Evolutionary conservation across 345 rosid genomes (phyloP).

Genomic region (Eucalyptus polyanthemos): DNA sequence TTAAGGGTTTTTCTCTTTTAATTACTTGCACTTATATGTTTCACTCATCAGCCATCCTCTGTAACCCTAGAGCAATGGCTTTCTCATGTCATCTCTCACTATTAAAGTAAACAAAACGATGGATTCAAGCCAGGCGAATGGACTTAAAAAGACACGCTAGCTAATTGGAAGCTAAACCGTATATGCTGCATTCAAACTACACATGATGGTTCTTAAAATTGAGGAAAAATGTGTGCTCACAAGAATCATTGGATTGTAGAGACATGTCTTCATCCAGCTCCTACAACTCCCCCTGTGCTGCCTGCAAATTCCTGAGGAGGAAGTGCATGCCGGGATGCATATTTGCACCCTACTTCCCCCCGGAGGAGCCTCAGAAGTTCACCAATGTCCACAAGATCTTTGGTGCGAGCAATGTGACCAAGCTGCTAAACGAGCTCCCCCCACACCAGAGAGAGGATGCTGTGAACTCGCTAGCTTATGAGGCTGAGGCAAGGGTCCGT

Average conservation of each 20-base stretch:
- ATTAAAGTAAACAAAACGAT: not conserved
- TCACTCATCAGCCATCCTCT: not conserved
- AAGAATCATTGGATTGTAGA: not conserved
- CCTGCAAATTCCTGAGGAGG: conserved; percentile 88
- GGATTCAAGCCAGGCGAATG: not conserved
- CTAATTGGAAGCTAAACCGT: not conserved
- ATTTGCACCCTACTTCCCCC: conserved; percentile 92
- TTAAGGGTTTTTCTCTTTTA: not conserved
- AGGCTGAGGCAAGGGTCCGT: conserved; percentile 89
- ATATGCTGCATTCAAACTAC: not conserved
- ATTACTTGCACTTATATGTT: not conserved
- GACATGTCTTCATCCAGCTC: conserved; percentile 15
- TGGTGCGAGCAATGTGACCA: conserved; percentile 90
- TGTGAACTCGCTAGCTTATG: conserved; percentile 85
- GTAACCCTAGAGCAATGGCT: not conserved
- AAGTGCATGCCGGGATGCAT: conserved; percentile 92
- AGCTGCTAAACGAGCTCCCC: conserved; percentile 78
- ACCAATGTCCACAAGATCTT: conserved; percentile 93
- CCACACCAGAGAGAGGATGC: conserved; percentile 97
- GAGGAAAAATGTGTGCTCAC: not conserved
- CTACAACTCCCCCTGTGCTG: conserved; percentile 95
- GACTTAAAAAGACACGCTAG: not conserved
- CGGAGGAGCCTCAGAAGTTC: conserved; percentile 94
- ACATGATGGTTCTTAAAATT: not conserved
- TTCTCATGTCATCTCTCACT: not conserved